Evolutionary conservation across 176 grass and related monocot genomes (phyloP), one percentile per base, ranked within the genome.

Genomic region (Bromus sterilis): DNA sequence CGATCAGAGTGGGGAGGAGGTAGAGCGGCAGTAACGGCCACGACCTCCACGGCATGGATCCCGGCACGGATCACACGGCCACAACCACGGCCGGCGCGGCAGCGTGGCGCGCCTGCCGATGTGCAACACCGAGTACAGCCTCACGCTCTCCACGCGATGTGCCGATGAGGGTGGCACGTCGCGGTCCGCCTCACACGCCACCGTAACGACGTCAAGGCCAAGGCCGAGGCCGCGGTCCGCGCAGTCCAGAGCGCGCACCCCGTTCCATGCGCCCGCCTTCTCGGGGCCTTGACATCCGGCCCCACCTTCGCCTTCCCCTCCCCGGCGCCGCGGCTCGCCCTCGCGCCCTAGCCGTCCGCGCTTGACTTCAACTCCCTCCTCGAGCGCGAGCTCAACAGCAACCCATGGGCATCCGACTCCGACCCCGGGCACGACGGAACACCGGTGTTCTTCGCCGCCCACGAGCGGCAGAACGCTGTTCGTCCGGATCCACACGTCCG

Each of bases 301-400:
- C 76, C 68, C 13, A 76, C 89, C 74, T 32, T 85, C 84, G 76
- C 89, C 67, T 90, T 86, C 85, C 78, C 89, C 32, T 40, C 73
- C 36, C 21, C 70, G 0, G 71, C 65, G 25, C 61, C 78, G 2
- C 30, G 66, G 16, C 61, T 85, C 40, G 30, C 62, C 2, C 80
- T 85, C 67, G 44, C 40, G 18, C 77, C 46, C 78, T 56, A 71
- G 34, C 71, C 53, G 0, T 75, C 84, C 32, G 28, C 71, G 16
- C 14, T 76, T 31, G 75, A 75, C 71, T 94, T 98, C 81, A 49
- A 91, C 78, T 71, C 85, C 31, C 70, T 94, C 64, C 67, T 98
- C 69, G 95, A 94, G 91, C 90, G 57, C 86, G 92, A 98, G 88
- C 90, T 98, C 25, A 94, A 94, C 86, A 36, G 41, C 43, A 94